Base-by-base conservation (phyloP, 2,329 filamentous ascomycete species). In the Fusarium sp. region DNA sequence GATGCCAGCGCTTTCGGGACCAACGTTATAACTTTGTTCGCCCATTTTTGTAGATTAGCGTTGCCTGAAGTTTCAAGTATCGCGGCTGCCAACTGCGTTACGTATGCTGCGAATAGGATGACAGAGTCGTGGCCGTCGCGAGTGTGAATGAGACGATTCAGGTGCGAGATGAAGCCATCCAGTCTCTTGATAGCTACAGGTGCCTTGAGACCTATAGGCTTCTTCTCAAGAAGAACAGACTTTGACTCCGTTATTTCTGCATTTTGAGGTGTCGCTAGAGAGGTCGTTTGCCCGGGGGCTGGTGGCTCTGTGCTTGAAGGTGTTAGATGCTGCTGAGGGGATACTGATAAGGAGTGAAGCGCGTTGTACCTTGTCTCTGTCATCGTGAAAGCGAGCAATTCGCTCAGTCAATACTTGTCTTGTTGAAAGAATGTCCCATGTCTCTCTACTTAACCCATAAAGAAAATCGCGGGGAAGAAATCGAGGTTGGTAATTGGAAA, bases 51-150 rank as follows among this genome's bases (percentile, higher is more conserved):
- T 0, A 68, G 2, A 2, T 14, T 14, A 0, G 20, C 33, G 1
- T 73, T 48, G 10, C n/a, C 4, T 13, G 73, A 67, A 1, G 67
- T 64, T 22, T 75, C 73, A 0, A 75, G 57, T 6, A 33, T 48
- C 3, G 67, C 62, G 2, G 73, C 73, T 2, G 59, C 22, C 14
- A 76, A 67, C 20, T 75, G 73, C 37, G 67, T 10, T 2, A 73
- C 63, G 16, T 68, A 75, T 6, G 73, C 70, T 6, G 73, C 24
- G 20, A 75, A 76, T 4, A 75, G 64, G 1, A 75, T 67, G 4
- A 73, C 16, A 10, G 37, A 14, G 39, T 75, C 73, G 13, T 73
- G 66, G 20, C 54, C 69, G 9, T 76, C 73, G 39, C 73, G 73
- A 5, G 66, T 76, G 37, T 68, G 69, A 20, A 76, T 41, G 5